These are phyloP conservation scores for Sporodiniella umbellata DNA, from an alignment of 371 early-diverging fungal species.

Conservation along the genomic window DNA sequence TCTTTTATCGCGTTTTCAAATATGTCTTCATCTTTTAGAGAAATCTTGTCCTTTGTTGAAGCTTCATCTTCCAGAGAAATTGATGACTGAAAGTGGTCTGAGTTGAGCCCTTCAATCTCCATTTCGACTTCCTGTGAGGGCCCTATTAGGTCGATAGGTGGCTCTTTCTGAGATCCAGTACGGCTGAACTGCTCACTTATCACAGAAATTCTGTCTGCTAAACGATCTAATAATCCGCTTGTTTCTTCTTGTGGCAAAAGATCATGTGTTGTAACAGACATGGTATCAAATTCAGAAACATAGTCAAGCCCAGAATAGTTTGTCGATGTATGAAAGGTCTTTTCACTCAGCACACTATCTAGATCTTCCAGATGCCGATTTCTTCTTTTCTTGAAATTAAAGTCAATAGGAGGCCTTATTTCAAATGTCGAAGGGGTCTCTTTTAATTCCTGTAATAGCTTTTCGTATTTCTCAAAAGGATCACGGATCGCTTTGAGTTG, in stretches of 20 bases:
- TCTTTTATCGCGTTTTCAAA: too few species aligned
- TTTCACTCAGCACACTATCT: background rate
- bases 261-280: conserved; percentile 1
- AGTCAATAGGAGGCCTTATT: background rate
- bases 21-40: background rate
- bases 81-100: background rate
- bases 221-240: background rate
- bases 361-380: background rate
- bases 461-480: too few species aligned
- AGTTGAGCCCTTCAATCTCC: background rate
- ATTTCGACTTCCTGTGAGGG: background rate
- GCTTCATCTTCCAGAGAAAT: background rate
- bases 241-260: background rate
- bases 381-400: background rate
- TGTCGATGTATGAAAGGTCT: background rate
- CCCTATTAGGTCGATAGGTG: background rate
- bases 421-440: background rate
- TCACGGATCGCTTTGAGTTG: too few species aligned
- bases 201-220: background rate
- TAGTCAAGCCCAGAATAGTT: conserved; percentile 4
- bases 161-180: background rate
- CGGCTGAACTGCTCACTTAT: background rate
- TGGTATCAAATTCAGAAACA: background rate
- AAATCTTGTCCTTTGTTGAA: background rate
- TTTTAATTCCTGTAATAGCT: background rate